Conservation (phyloP, 805 yeast species). For the Suhomyces prunicola region DNA sequence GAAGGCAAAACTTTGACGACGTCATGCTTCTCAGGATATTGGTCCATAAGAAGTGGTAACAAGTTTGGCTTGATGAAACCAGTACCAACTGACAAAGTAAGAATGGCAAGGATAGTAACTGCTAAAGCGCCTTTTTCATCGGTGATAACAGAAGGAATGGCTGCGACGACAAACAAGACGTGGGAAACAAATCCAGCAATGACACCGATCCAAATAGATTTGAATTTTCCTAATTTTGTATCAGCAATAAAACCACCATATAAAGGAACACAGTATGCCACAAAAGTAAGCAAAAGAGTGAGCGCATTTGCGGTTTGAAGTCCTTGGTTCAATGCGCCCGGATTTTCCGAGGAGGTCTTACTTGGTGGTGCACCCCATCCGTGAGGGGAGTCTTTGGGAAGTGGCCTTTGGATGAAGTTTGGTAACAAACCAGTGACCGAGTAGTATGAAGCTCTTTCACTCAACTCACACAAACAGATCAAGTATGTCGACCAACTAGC, state of each 20-base stretch:
- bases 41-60: conserved; percentile 47
- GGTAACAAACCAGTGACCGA: conserved; percentile 44
- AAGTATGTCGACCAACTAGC: conserved; percentile 50
- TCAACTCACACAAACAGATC: conserved; percentile 46
- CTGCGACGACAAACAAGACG: conserved; percentile 47
- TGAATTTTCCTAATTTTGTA: conserved; percentile 44
- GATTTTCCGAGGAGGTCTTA: conserved; percentile 30
- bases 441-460: conserved; percentile 55
- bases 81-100: conserved; percentile 44
- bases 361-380: conserved; percentile 41
- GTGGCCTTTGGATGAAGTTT: conserved; percentile 51
- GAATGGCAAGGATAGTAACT: conserved; percentile 40
- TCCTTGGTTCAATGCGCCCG: conserved; percentile 52
- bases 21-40: conserved; percentile 53
- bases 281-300: conserved; percentile 44
- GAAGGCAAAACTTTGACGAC: conserved; percentile 52
- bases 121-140: conserved; percentile 33
- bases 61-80: conserved; percentile 56
- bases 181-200: conserved; percentile 46
- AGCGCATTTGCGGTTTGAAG: conserved; percentile 46
- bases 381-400: conserved; percentile 45
- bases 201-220: conserved; percentile 50
- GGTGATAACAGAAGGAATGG: conserved; percentile 38
- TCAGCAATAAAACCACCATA: conserved; percentile 54
- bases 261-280: conserved; percentile 51